Evolutionary conservation across 2,329 filamentous ascomycete species (phyloP).

Genomic region (Bipolaris bicolor): DNA sequence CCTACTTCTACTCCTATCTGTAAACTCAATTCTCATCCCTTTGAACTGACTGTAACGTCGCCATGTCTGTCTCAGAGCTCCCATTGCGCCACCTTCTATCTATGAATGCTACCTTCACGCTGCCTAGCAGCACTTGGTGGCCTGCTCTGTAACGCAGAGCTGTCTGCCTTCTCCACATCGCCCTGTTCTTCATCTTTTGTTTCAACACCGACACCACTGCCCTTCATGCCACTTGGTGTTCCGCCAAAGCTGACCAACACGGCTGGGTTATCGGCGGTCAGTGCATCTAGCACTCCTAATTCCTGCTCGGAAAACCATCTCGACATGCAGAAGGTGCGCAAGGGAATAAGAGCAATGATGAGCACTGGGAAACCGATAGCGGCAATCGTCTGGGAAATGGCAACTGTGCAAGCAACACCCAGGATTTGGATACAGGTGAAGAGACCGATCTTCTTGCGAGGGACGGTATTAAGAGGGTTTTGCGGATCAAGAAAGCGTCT

Average conservation of each 20-base stretch:
- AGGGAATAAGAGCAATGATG: conserved; percentile 61
- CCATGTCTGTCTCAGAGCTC: neutral
- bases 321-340: conserved; percentile 58
- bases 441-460: conserved; percentile 53
- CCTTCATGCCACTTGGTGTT: conserved; percentile 44
- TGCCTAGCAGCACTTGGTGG: conserved; percentile 28
- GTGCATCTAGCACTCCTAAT: conserved; percentile 57
- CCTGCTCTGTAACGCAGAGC: conserved; percentile 10
- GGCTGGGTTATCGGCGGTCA: conserved; percentile 59
- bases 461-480: conserved; percentile 54
- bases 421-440: conserved; percentile 58
- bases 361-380: conserved; percentile 64
- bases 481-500: conserved; percentile 54
- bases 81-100: neutral
- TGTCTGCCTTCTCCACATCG: neutral
- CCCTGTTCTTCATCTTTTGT: conserved; percentile 20
- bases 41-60: too few relatives aligned
- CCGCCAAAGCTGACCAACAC: conserved; percentile 61
- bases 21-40: too few relatives aligned
- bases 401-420: conserved; percentile 58
- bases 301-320: conserved; percentile 57
- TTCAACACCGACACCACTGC: conserved; percentile 15
- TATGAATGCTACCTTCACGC: conserved; percentile 29
- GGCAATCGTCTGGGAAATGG: conserved; percentile 63
- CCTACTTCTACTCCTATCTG: too few relatives aligned